Percentiles rank a stretch among this genome's conserved stretches.
Evolutionary conservation across 768 basidiomycete species (phyloP).

Genomic region (Suillus plorans): DNA sequence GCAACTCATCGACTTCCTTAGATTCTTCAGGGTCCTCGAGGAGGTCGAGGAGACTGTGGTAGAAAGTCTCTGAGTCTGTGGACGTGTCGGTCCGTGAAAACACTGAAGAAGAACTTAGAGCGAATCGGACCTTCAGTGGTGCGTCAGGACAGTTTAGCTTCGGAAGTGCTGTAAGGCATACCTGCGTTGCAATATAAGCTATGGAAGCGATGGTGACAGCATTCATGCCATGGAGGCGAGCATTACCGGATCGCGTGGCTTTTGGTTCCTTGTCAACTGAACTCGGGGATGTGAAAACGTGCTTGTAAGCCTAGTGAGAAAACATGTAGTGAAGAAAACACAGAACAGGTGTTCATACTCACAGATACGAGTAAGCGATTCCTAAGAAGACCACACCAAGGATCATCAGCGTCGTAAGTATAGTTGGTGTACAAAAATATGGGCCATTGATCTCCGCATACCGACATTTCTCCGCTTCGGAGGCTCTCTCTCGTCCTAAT

Average conservation of each 20-base stretch:
- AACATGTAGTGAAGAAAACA: neutral
- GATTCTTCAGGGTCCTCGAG: constrained; percentile 4
- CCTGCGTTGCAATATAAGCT: constrained; percentile 23
- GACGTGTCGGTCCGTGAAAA: constrained; percentile 13
- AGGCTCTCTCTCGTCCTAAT: constrained; percentile 4
- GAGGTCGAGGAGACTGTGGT: too few species aligned
- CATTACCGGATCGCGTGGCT: constrained; percentile 15
- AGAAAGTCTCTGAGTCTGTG: too few species aligned
- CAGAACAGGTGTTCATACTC: neutral
- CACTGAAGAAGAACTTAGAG: constrained; percentile 13
- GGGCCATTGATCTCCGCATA: constrained; percentile 27
- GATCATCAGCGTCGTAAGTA: constrained; percentile 21
- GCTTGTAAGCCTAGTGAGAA: constrained; percentile 22
- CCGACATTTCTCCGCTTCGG: constrained; percentile 13
- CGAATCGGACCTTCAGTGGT: constrained; percentile 16
- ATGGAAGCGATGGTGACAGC: constrained; percentile 12
- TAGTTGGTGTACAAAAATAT: constrained; percentile 20
- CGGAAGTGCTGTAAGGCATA: neutral
- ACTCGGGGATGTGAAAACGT: constrained; percentile 31
- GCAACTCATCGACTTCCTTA: constrained; percentile 14
- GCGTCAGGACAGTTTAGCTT: neutral
- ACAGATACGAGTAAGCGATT: constrained; percentile 22
- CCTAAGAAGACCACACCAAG: constrained; percentile 26
- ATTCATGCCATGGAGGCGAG: too few species aligned
- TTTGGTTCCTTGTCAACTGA: constrained; percentile 27